phyloP scores from a whole-genome alignment of 805 yeast species.

The Phaffomyces thermotolerans region DNA sequence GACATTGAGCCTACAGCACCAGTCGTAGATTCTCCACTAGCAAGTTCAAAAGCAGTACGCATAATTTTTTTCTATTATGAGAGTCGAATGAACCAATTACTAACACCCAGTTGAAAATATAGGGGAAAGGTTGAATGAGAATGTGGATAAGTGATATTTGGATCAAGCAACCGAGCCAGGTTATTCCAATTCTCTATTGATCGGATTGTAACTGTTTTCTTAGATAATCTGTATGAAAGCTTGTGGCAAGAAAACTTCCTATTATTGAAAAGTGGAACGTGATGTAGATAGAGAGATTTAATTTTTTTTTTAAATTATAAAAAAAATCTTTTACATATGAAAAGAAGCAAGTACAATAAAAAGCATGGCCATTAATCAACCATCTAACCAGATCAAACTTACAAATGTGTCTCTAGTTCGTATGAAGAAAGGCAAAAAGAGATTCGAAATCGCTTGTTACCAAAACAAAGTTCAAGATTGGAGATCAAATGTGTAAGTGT shows the following conservation, averaged over 20 bases:
- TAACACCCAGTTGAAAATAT: neutral
- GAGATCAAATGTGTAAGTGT: slow-evolving; percentile 55
- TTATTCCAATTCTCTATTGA: too few species aligned
- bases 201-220: too few species aligned
- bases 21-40: neutral
- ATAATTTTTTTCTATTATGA: too few species aligned
- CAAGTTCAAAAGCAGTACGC: neutral
- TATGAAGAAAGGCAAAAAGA: slow-evolving; percentile 82
- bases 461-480: slow-evolving; percentile 96
- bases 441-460: slow-evolving; percentile 94
- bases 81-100: neutral
- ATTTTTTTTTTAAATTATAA: neutral
- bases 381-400: slow-evolving; percentile 78
- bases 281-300: neutral
- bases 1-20: neutral
- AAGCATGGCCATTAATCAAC: slow-evolving; percentile 68
- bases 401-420: slow-evolving; percentile 93
- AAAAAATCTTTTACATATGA: neutral
- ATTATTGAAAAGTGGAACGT: neutral
- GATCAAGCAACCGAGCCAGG: too few species aligned
- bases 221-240: neutral
- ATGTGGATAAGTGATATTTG: too few species aligned
- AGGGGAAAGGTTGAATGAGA: too few species aligned
- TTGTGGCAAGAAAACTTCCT: too few species aligned
- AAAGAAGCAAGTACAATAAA: neutral